These are phyloP conservation scores for Ascoidea tarda DNA, from an alignment of 805 yeast genomes.

Conservation along the genomic window DNA sequence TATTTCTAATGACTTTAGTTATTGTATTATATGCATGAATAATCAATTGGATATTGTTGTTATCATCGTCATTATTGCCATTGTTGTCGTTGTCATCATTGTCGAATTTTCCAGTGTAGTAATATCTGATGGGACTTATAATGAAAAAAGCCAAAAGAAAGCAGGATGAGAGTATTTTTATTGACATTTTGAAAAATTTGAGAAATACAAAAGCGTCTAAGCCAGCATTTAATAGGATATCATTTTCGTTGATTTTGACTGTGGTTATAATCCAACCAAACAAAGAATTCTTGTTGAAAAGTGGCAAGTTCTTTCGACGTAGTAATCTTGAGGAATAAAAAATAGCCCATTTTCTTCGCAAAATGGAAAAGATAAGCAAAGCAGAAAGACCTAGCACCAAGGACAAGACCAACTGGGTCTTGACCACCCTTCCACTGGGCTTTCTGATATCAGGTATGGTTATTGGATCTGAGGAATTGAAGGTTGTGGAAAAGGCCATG, in stretches of 20 bases:
- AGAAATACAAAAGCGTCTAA: slow-evolving; percentile 87
- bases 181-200: slow-evolving; percentile 82
- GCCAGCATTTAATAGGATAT: slow-evolving; percentile 81
- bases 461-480: too few relatives aligned
- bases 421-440: slow-evolving; percentile 39
- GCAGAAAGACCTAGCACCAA: slow-evolving; percentile 53
- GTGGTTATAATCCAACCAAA: slow-evolving; percentile 77
- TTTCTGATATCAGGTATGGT: slow-evolving; percentile 6
- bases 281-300: slow-evolving; percentile 35
- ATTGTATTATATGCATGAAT: neutral
- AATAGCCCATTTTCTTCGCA: slow-evolving; percentile 64
- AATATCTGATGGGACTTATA: slow-evolving; percentile 75
- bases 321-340: slow-evolving; percentile 65
- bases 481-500: too few relatives aligned
- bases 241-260: slow-evolving; percentile 51
- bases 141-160: slow-evolving; percentile 57
- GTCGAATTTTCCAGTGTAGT: slow-evolving; percentile 71
- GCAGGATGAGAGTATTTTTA: slow-evolving; percentile 49
- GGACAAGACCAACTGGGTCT: slow-evolving; percentile 68
- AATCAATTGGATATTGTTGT: slow-evolving; percentile 1
- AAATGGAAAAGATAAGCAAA: slow-evolving; percentile 50
- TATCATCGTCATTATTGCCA: slow-evolving; percentile 17
- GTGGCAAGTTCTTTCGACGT: slow-evolving; percentile 40
- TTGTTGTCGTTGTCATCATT: slow-evolving; percentile 19
- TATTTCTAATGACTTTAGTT: slow-evolving; percentile 1